Conservation (phyloP, 1,284 basidiomycete species). For the Heimioporus punctisporus region DNA sequence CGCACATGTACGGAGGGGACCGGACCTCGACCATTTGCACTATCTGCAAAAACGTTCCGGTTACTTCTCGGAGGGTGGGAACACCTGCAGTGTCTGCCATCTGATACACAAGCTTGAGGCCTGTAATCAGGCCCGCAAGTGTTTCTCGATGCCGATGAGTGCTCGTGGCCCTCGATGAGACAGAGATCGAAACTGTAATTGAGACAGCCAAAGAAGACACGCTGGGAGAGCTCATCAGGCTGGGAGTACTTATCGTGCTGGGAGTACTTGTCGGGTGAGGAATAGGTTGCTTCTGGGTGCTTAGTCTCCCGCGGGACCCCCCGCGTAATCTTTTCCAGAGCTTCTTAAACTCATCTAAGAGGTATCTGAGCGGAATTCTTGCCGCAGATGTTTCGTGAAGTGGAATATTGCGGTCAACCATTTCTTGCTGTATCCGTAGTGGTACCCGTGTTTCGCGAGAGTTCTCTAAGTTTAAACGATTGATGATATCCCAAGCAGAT, state of each 20-base stretch:
- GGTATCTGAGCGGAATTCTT: conserved; percentile 8
- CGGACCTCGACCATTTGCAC: conserved; percentile 15
- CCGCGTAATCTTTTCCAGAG: conserved; percentile 4
- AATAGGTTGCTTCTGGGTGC: neutral
- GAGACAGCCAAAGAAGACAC: no score
- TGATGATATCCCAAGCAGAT: conserved; percentile 20
- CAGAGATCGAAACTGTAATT: no score
- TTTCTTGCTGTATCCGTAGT: conserved; percentile 19
- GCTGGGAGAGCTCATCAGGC: no score
- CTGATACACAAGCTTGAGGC: conserved; percentile 11
- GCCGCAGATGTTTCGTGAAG: conserved; percentile 18
- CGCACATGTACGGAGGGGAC: neutral
- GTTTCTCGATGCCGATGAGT: neutral
- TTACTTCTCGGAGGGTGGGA: conserved; percentile 10
- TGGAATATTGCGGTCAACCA: conserved; percentile 15
- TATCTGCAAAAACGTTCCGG: conserved; percentile 9
- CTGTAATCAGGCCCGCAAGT: conserved; percentile 6
- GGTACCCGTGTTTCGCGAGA: neutral
- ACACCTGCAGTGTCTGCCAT: conserved; percentile 10
- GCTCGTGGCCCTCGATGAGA: conserved; percentile 5
- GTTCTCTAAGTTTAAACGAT: conserved; percentile 3
- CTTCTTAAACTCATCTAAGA: conserved; percentile 5
- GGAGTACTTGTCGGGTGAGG: no score
- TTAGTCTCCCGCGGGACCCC: neutral
- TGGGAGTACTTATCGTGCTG: no score